Conservation (phyloP, 179 eudicot species). For the Kewa caespitosa region DNA sequence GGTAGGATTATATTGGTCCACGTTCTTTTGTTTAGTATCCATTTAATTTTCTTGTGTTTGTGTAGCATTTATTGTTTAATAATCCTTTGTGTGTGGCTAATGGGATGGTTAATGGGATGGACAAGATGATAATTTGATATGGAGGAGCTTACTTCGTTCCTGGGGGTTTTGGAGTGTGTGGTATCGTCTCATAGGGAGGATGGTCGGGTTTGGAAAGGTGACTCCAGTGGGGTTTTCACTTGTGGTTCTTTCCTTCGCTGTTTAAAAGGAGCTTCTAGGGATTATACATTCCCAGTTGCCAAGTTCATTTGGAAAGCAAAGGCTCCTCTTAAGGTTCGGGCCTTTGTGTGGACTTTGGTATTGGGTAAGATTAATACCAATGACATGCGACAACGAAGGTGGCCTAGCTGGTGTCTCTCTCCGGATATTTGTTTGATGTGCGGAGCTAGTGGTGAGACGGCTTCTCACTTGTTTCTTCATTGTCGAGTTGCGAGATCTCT, state of each 20-base stretch:
- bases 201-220: neutral
- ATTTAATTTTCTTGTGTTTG: too few relatives aligned
- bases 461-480: neutral
- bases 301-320: neutral
- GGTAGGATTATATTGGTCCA: too few relatives aligned
- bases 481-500: neutral
- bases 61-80: too few relatives aligned
- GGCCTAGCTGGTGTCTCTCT: neutral
- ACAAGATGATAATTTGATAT: too few relatives aligned
- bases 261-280: too few relatives aligned
- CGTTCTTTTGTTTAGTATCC: too few relatives aligned
- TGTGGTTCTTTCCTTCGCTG: neutral
- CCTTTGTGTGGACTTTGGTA: neutral
- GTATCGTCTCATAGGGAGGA: neutral
- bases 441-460: neutral
- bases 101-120: too few relatives aligned
- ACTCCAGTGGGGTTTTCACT: neutral
- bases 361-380: neutral
- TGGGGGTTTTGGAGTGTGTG: neutral
- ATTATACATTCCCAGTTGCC: neutral
- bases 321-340: neutral
- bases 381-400: neutral
- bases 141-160: neutral
- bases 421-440: neutral
- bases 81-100: too few relatives aligned